Conservation (phyloP, 352 stramenopile genomes). For the Globisporangium carolinianum region DNA sequence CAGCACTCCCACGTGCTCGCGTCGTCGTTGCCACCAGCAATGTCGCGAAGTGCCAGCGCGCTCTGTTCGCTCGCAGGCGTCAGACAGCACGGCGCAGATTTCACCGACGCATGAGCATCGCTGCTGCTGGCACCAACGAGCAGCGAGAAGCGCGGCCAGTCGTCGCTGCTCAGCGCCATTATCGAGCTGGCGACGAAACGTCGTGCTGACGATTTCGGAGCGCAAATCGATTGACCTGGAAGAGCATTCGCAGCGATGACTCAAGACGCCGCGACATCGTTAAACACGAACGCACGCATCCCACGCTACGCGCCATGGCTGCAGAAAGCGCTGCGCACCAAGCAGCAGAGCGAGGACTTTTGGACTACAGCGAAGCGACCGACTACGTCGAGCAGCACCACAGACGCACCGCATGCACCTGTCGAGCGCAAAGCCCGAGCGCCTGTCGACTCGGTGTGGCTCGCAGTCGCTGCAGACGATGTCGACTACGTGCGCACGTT, state of each 20-base stretch:
- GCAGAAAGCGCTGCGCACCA: constrained; percentile 41
- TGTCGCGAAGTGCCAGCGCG: constrained; percentile 3
- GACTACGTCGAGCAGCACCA: not conserved
- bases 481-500: constrained; percentile 19
- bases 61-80: not conserved
- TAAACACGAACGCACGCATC: constrained; percentile 1
- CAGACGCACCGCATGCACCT: not conserved
- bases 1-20: constrained; percentile 25
- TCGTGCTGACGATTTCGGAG: not conserved
- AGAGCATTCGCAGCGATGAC: not conserved
- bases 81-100: constrained; percentile 1
- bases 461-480: constrained; percentile 31
- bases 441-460: constrained; percentile 22
- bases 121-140: constrained; percentile 8
- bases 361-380: constrained; percentile 18
- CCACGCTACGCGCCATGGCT: constrained; percentile 60
- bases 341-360: constrained; percentile 27
- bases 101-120: not conserved
- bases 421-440: not conserved
- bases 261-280: too few relatives aligned
- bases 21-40: not conserved
- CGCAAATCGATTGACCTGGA: not conserved
- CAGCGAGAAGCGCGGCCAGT: constrained; percentile 33
- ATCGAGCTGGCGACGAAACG: not conserved
- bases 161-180: constrained; percentile 32